These are phyloP conservation scores for Arctium minus DNA, from an alignment of 129 eudicot genomes.

Conservation along the genomic window DNA sequence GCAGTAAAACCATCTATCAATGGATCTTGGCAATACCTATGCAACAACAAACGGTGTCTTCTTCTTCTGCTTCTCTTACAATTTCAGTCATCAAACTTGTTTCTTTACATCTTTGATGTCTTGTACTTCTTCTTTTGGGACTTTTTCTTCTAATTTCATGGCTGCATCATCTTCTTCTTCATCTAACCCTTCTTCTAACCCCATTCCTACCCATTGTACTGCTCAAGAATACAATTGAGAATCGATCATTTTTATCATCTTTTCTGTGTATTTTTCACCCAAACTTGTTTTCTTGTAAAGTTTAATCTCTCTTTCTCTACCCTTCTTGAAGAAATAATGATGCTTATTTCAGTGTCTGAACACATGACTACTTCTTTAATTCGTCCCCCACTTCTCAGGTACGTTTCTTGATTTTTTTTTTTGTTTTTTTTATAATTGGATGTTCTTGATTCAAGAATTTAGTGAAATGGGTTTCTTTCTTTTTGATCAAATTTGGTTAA, in stretches of 20 bases:
- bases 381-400: slow-evolving; percentile 26
- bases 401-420: not conserved
- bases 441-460: slow-evolving; percentile 13
- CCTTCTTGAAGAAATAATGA: slow-evolving; percentile 31
- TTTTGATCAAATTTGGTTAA: slow-evolving; percentile 20
- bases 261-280: not conserved
- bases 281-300: not conserved
- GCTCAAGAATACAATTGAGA: slow-evolving; percentile 22
- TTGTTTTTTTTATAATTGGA: not conserved
- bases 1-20: slow-evolving; percentile 11
- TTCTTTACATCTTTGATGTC: slow-evolving; percentile 9
- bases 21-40: slow-evolving; percentile 39
- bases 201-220: slow-evolving; percentile 18
- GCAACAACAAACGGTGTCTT: slow-evolving; percentile 28
- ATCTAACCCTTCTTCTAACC: slow-evolving; percentile 39
- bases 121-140: slow-evolving; percentile 21
- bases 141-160: slow-evolving; percentile 27
- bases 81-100: slow-evolving; percentile 10
- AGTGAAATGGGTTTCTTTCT: slow-evolving; percentile 11
- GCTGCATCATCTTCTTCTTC: slow-evolving; percentile 37
- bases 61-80: slow-evolving; percentile 39
- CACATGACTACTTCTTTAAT: not conserved
- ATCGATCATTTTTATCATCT: not conserved
- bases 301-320: not conserved
- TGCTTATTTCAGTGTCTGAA: slow-evolving; percentile 34